Evolutionary conservation across 768 basidiomycete genomes (phyloP).

Genomic region (Gloeopeniophorella convolvens): DNA sequence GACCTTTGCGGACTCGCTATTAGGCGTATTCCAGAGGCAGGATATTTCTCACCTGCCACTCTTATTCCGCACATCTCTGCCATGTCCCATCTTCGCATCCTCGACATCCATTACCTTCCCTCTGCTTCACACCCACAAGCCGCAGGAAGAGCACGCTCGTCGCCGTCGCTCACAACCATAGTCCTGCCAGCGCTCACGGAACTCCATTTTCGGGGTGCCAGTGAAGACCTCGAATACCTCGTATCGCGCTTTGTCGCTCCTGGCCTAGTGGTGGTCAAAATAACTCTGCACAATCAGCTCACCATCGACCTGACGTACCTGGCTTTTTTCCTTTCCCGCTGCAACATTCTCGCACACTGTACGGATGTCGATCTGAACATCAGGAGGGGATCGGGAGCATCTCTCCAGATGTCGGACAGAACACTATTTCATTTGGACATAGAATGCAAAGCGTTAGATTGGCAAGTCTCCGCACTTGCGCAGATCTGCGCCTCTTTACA

Average conservation of each 20-base stretch:
- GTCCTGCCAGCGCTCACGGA: not conserved
- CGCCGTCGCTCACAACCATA: not conserved
- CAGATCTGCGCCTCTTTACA: too few relatives aligned
- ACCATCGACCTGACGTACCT: constrained; percentile 3
- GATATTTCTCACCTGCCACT: not conserved
- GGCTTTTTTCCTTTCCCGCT: not conserved
- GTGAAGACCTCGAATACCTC: constrained; percentile 6
- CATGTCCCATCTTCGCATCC: not conserved
- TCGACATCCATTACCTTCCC: not conserved
- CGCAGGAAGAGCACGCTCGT: not conserved
- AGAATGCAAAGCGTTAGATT: not conserved
- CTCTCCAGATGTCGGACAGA: too few relatives aligned
- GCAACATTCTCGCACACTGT: constrained; percentile 11
- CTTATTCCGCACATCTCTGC: not conserved
- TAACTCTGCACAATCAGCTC: not conserved
- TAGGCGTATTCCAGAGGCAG: not conserved
- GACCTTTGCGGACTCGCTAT: not conserved
- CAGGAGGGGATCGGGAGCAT: not conserved
- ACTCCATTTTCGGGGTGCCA: constrained; percentile 10
- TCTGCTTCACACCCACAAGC: not conserved
- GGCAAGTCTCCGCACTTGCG: too few relatives aligned
- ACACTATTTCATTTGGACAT: not conserved
- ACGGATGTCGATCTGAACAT: not conserved
- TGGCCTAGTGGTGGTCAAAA: not conserved
- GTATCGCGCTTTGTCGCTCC: constrained; percentile 6